Evolutionary conservation across 2,329 filamentous ascomycete genomes (phyloP), one percentile per base, ranked within the genome.

Genomic region (Lizonia empirigonia): DNA sequence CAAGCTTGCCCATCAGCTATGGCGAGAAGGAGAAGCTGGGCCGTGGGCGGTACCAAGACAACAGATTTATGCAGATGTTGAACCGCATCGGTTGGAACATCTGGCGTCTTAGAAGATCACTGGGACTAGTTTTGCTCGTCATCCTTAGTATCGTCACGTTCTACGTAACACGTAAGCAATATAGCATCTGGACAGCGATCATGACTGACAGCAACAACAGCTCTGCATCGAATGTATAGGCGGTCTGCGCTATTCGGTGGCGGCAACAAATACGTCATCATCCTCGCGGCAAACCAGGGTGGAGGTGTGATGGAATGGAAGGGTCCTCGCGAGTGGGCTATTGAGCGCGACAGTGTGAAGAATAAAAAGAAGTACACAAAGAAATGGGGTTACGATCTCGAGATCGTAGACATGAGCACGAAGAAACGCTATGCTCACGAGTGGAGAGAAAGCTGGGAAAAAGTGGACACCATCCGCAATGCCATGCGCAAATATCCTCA

Each of bases 291-390:
- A 47, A 99, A 99, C 68, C 84, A 96, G 58, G 94, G 94, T 39
- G 94, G 94, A 53, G 94, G 94, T 65, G 94, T 99, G 7, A 97
- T 97, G 91, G 93, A 97, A 69, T 97, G 91, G 93, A 99, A 99
- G 74, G 93, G 93, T 0, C 89, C 93, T 16, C 85, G 92, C 55
- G 94, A 99, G 77, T 99, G 94, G 94, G 94, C 94, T 1, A 96
- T 97, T 66, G 94, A 99, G 77, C 83, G 94, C 72, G 92, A 97
- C 77, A 97, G 93, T 69, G 85, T 97, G 46, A 87, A 87, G 72
- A 99, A 99, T 77, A 99, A 99, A 80, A 87, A 88, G 70, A 89
- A 87, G 67, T 99, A 99, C 69, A 88, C 86, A 2, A 81, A 84
- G 26, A 83, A 82, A 71, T 97, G 94, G 92, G 94, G 94, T 12